Evolutionary conservation across 2,329 filamentous ascomycete species (phyloP), one percentile per base, ranked within the genome.

Genomic region (Penicillium sp.): DNA sequence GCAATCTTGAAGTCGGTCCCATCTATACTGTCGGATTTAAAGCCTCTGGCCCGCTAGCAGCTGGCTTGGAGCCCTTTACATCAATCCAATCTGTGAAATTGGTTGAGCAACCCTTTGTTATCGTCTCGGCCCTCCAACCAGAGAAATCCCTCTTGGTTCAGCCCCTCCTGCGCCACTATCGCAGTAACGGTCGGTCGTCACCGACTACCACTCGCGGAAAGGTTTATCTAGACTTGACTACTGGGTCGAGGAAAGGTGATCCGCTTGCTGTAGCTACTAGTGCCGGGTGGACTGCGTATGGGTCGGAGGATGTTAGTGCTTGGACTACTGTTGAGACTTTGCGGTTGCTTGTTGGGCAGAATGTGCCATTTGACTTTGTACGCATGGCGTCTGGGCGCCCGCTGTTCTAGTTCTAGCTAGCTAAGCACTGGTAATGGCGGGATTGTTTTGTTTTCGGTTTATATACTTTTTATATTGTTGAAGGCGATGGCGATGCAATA

Each of bases 291-390:
- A 88, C 87, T 24, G 87, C 89, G 7, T 95, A 93, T 70, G 89
- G 89, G 1, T 85, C 88, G 19, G 89, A 88, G 24, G 90, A 96
- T 73, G 89, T 92, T 31, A 88, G 87, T 55, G 90, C 90, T 0
- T 95, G 92, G 78, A 93, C 90, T 22, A 93, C 90, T 2, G 90
- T 93, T 5, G 90, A 95, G 76, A 93, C 87, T 49, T 76, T 95
- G 54, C 81, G 90, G 63, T 74, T 93, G 57, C 80, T 96, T 24
- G 89, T 93, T 11, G 91, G 91, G 10, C 90, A 95, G 76, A 95
- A 95, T 71, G 90, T 95, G 55, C 90, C 89, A 6, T 93, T 91
- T 74, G 92, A 90, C 75, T 96, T 96, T 78, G 91, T 95, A 43
- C 82, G 90, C 49, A 79, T 95, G 70, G 90, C 90, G 39, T 83